Evolutionary conservation across 139 green algal species (phyloP).

Genomic region (Picochlorum sp.): DNA sequence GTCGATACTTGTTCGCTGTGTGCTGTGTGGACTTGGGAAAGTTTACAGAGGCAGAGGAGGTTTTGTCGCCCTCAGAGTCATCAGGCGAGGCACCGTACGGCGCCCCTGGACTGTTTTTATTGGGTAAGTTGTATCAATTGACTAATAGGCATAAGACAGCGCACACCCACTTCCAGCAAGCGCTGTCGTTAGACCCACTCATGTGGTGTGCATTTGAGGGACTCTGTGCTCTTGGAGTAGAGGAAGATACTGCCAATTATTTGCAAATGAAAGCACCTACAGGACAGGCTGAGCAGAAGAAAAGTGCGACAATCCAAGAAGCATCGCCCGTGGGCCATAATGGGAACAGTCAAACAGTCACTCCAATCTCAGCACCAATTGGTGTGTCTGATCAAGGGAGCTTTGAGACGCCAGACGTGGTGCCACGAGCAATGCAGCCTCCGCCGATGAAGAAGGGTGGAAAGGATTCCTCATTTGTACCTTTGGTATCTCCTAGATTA

Average conservation of each 20-base stretch:
- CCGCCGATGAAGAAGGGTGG: conserved; percentile 11
- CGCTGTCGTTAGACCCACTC: conserved; percentile 67
- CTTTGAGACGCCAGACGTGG: conserved; percentile 30
- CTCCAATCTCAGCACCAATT: not conserved
- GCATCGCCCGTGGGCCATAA: no score
- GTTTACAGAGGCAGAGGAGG: conserved; percentile 70
- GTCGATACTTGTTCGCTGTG: conserved; percentile 77
- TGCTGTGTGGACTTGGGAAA: conserved; percentile 69
- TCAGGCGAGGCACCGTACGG: conserved; percentile 62
- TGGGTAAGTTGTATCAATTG: conserved; percentile 64
- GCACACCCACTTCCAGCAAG: conserved; percentile 42
- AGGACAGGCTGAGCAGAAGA: no score
- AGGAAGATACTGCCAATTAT: conserved; percentile 28
- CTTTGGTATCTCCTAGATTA: not conserved
- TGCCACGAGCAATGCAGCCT: conserved; percentile 10
- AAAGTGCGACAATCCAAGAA: no score
- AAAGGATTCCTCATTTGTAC: not conserved
- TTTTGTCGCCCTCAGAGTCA: conserved; percentile 45
- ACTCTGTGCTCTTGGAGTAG: conserved; percentile 75
- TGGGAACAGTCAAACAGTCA: not conserved
- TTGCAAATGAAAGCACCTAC: not conserved
- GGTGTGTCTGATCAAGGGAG: conserved; percentile 9
- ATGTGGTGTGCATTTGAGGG: conserved; percentile 88
- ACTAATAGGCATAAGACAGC: conserved; percentile 48
- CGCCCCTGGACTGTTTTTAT: conserved; percentile 72